These are phyloP conservation scores for Linum tenue DNA, from an alignment of 345 rosid species.

Conservation along the genomic window DNA sequence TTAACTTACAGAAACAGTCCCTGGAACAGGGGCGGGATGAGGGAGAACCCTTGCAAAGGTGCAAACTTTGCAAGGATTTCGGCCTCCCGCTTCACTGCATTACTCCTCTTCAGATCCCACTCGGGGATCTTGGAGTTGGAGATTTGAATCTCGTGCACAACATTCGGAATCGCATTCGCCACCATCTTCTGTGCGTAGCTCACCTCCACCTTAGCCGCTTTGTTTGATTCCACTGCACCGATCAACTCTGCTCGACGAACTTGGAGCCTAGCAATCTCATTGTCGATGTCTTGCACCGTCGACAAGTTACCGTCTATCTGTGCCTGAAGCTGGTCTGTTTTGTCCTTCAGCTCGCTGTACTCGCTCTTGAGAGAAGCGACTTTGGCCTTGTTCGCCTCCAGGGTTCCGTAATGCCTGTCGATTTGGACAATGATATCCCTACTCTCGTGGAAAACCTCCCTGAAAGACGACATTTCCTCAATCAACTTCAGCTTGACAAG, in stretches of 20 bases:
- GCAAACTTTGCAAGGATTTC: slow-evolving; percentile 49
- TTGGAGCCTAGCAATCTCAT: slow-evolving; percentile 47
- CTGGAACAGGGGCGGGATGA: slow-evolving; percentile 1
- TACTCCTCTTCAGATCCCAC: slow-evolving; percentile 45
- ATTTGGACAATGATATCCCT: slow-evolving; percentile 34
- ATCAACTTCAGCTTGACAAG: slow-evolving; percentile 53
- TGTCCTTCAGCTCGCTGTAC: slow-evolving; percentile 47
- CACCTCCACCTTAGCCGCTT: slow-evolving; percentile 33
- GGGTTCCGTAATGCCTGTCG: slow-evolving; percentile 32
- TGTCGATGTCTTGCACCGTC: slow-evolving; percentile 42
- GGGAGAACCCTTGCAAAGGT: slow-evolving; percentile 38
- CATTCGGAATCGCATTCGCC: slow-evolving; percentile 39
- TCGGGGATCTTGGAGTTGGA: slow-evolving; percentile 40
- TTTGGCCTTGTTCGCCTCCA: slow-evolving; percentile 45
- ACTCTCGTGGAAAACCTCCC: slow-evolving; percentile 47
- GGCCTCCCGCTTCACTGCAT: slow-evolving; percentile 40
- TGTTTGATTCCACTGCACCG: slow-evolving; percentile 25
- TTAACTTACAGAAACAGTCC: background rate
- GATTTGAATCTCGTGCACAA: slow-evolving; percentile 45
- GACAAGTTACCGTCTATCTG: slow-evolving; percentile 35
- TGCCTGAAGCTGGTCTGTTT: slow-evolving; percentile 33
- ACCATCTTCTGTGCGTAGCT: slow-evolving; percentile 35
- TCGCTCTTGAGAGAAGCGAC: slow-evolving; percentile 48
- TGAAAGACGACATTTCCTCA: slow-evolving; percentile 52
- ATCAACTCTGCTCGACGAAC: slow-evolving; percentile 33